Base-by-base conservation (phyloP, 2,329 filamentous ascomycete genomes). In the Cladorrhinum sp. region DNA sequence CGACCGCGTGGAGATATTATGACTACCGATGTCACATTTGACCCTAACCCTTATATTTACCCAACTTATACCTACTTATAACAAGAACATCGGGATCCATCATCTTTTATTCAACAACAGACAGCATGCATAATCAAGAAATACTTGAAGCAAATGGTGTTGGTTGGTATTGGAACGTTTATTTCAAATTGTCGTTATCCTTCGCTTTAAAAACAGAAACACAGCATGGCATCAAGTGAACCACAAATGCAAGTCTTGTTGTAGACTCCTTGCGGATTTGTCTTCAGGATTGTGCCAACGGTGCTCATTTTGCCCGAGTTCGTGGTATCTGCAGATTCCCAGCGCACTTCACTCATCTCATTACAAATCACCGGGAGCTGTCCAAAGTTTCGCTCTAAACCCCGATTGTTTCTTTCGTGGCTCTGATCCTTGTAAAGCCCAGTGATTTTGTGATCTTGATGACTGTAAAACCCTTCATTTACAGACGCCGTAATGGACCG, bases 401-500 rank as follows among this genome's bases (percentile, higher is more conserved):
- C 59, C 62, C 59, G 56, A 59, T 62, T 66, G 61, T 64, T 45
- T 63, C 63, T 65, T 50, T 65, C 61, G 59, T 64, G 65, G 65
- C 62, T 64, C 62, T 64, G 64, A 66, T 69, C 67, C 63, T 64
- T 66, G 66, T 55, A 64, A 69, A 69, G 65, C 66, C 67, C 61
- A 60, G 62, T 62, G 62, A 65, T 80, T 77, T 77, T 75, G 74
- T 77, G 70, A 72, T 76, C 74, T 77, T 77, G 78, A 80, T 82
- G 80, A 82, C 80, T 79, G 78, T 81, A 82, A 81, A 36, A 84
- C 81, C 81, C 81, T 48, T 84, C 79, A 84, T 83, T n/a, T 84
- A 85, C 81, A 84, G 82, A 85, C 82, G 82, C 82, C 82, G 82
- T 79, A 81, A 83, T 84, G 79, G 81, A 85, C 82, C 82, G 79